phyloP scores from a whole-genome alignment of 2,329 filamentous ascomycete genomes.

The Ceratocystis diversiconidia region DNA sequence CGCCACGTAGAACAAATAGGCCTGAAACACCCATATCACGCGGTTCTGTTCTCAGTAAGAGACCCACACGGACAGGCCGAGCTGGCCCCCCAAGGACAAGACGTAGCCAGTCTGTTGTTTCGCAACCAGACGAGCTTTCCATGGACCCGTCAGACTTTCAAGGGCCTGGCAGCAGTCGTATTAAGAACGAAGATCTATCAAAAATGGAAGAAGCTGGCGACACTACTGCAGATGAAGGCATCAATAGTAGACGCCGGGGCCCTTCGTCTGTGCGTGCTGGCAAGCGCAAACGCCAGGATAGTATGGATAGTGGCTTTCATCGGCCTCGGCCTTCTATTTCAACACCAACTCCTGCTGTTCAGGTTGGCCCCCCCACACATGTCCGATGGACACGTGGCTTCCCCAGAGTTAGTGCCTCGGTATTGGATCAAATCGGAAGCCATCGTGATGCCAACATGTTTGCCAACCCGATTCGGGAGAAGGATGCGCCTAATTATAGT shows the following conservation, averaged over 20 bases:
- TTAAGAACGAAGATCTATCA: constrained; percentile 48
- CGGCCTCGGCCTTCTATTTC: constrained; percentile 26
- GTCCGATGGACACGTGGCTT: constrained; percentile 66
- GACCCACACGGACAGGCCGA: constrained; percentile 10
- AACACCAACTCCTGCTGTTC: constrained; percentile 25
- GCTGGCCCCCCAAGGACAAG: constrained; percentile 22
- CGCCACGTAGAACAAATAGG: constrained; percentile 11
- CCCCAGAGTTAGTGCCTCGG: constrained; percentile 55
- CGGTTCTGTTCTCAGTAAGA: constrained; percentile 6
- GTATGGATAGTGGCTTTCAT: constrained; percentile 29
- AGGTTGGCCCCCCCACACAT: constrained; percentile 40
- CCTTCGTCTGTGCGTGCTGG: constrained; percentile 28
- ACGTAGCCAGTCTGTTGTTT: constrained; percentile 34
- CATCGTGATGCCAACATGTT: constrained; percentile 72
- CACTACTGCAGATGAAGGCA: constrained; percentile 41
- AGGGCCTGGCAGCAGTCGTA: constrained; percentile 24
- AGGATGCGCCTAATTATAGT: constrained; percentile 61
- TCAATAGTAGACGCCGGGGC: constrained; percentile 28
- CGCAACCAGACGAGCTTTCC: constrained; percentile 35
- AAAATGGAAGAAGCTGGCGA: constrained; percentile 41
- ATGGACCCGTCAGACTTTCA: constrained; percentile 29
- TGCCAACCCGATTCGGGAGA: constrained; percentile 57
- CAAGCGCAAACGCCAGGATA: constrained; percentile 40
- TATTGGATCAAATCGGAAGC: constrained; percentile 61
- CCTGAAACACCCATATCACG: constrained; percentile 17